These are phyloP conservation scores for Penicillium longicatenatum DNA, from an alignment of 495 filamentous ascomycete genomes.

Conservation along the genomic window DNA sequence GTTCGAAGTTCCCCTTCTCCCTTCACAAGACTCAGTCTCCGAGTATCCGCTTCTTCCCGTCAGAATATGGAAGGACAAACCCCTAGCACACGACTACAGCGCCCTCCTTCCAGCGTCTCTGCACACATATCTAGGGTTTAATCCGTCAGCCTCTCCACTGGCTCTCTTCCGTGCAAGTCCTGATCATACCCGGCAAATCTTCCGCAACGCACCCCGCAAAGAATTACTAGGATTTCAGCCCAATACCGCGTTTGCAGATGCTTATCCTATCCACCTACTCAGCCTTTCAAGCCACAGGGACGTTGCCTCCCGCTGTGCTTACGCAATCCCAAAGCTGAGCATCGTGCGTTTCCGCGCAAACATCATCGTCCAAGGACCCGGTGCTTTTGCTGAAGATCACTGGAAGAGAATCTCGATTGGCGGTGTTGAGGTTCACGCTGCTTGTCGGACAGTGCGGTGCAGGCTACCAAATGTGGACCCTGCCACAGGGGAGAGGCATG, in stretches of 20 bases:
- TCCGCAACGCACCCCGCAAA: constrained; percentile 72
- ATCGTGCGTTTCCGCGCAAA: constrained; percentile 81
- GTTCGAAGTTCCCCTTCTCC: constrained; percentile 67
- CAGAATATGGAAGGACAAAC: constrained; percentile 77
- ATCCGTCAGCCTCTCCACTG: constrained; percentile 47
- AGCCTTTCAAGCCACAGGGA: constrained; percentile 74
- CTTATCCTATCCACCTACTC: constrained; percentile 84
- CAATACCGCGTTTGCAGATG: constrained; percentile 79
- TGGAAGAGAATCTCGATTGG: constrained; percentile 74
- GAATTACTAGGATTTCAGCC: constrained; percentile 73
- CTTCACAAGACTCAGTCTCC: constrained; percentile 48
- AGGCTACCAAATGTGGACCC: constrained; percentile 83
- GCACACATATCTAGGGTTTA: constrained; percentile 49
- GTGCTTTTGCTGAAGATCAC: constrained; percentile 68
- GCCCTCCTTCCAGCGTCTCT: constrained; percentile 58
- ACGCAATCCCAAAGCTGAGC: constrained; percentile 62
- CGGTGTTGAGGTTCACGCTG: constrained; percentile 52
- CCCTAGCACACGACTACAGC: constrained; percentile 49
- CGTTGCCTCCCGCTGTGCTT: constrained; percentile 50
- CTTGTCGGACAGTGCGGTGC: constrained; percentile 76
- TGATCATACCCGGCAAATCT: constrained; percentile 63
- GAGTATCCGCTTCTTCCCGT: constrained; percentile 64
- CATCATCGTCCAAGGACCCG: constrained; percentile 68
- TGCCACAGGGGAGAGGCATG: constrained; percentile 68
- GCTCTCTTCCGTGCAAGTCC: constrained; percentile 74